These are phyloP conservation scores for Silene uniflora DNA, from an alignment of 148 eudicot genomes.

Conservation along the genomic window DNA sequence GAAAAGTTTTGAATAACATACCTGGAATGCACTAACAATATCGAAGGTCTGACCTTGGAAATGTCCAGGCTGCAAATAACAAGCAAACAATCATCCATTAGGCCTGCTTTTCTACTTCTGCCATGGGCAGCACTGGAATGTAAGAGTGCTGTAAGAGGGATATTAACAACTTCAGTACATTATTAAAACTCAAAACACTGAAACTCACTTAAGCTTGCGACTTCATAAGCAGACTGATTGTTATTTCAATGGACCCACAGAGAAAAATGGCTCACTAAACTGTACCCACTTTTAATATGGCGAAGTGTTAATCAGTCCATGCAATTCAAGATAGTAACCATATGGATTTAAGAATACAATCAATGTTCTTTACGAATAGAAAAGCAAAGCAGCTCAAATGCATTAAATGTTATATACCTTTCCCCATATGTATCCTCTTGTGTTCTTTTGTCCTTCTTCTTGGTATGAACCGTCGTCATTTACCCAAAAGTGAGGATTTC, in stretches of 20 bases:
- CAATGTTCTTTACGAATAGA: not conserved
- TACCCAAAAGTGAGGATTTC: constrained; percentile 99
- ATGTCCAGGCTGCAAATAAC: constrained; percentile 87
- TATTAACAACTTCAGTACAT: too few relatives aligned
- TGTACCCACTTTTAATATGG: too few relatives aligned
- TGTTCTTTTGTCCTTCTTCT: constrained; percentile 98
- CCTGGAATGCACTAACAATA: constrained; percentile 95
- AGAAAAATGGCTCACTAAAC: too few relatives aligned
- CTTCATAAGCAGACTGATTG: too few relatives aligned
- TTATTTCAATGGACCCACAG: too few relatives aligned
- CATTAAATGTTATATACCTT: too few relatives aligned
- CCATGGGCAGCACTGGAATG: too few relatives aligned
- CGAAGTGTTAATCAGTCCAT: too few relatives aligned
- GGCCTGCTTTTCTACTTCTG: too few relatives aligned
- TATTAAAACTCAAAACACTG: too few relatives aligned
- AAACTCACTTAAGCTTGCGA: too few relatives aligned
- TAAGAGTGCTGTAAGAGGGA: too few relatives aligned
- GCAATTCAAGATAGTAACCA: constrained; percentile 10
- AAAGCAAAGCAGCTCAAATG: constrained; percentile 7
- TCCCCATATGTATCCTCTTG: constrained; percentile 97
- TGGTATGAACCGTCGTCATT: constrained; percentile 97
- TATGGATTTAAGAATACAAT: not conserved
- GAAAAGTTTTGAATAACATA: constrained; percentile 21
- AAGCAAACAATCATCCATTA: not conserved
- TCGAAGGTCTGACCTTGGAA: constrained; percentile 71